These are phyloP conservation scores for Heracleum sosnowskyi DNA, from an alignment of 129 eudicot species.

Conservation along the genomic window DNA sequence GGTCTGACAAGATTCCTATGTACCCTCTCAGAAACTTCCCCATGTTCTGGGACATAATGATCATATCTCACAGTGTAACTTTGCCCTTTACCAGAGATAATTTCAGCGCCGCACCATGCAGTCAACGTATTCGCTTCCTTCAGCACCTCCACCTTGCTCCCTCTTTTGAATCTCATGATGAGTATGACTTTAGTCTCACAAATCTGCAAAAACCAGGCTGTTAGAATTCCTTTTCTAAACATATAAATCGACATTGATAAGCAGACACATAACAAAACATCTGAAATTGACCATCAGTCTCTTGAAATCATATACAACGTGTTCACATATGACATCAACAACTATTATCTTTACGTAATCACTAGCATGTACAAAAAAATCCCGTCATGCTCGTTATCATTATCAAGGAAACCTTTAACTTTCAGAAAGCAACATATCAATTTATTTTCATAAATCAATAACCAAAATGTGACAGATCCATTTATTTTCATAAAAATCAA, in stretches of 20 bases:
- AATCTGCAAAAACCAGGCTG: background rate
- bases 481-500: no score
- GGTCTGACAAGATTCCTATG: slow-evolving; percentile 43
- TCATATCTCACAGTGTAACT: slow-evolving; percentile 39
- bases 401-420: background rate
- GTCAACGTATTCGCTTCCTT: slow-evolving; percentile 24
- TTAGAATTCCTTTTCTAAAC: background rate
- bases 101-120: slow-evolving; percentile 48
- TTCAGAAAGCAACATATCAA: background rate
- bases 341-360: background rate
- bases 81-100: slow-evolving; percentile 37
- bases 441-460: no score
- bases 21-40: slow-evolving; percentile 32
- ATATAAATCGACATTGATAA: background rate
- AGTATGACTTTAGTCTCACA: background rate
- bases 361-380: background rate
- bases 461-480: background rate
- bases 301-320: background rate
- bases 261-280: background rate
- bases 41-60: slow-evolving; percentile 13
- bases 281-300: background rate
- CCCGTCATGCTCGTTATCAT: background rate
- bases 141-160: slow-evolving; percentile 53
- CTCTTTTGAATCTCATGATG: slow-evolving; percentile 50
- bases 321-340: background rate